A percentile compares a stretch with the other conserved stretches of the same genome.
These are phyloP conservation scores for Capronia coronata DNA, from an alignment of 2,329 filamentous ascomycete genomes.

Conservation along the genomic window DNA sequence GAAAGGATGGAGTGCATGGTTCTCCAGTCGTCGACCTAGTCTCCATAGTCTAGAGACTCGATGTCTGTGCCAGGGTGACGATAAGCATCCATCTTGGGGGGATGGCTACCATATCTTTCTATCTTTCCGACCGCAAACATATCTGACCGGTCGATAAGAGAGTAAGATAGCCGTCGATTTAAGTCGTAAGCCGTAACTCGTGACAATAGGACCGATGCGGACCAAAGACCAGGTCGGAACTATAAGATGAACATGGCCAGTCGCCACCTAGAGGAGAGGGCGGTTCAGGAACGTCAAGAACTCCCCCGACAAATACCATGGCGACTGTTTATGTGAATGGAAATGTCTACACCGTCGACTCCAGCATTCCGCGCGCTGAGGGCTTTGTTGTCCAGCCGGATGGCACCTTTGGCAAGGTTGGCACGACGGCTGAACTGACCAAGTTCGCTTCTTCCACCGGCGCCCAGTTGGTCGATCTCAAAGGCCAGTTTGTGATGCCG, in stretches of 20 bases:
- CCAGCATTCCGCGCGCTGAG: slow-evolving; percentile 20
- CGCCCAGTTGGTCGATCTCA: slow-evolving; percentile 29
- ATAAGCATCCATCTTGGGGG: background rate
- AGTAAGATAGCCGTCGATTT: too few relatives aligned
- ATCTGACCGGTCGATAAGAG: background rate
- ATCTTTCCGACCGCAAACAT: background rate
- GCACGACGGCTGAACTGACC: slow-evolving; percentile 28
- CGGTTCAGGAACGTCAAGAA: background rate
- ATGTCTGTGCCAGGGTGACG: background rate
- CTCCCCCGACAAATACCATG: background rate
- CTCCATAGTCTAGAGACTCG: background rate
- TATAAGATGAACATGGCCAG: background rate
- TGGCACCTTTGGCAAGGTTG: slow-evolving; percentile 30
- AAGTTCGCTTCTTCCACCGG: slow-evolving; percentile 16
- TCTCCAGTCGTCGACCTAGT: too few relatives aligned
- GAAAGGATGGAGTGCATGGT: too few relatives aligned
- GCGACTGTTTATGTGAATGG: slow-evolving; percentile 29
- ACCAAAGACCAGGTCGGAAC: background rate
- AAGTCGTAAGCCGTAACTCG: too few relatives aligned
- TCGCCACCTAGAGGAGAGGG: background rate
- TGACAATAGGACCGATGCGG: too few relatives aligned
- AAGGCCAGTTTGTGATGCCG: slow-evolving; percentile 34
- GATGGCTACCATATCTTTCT: background rate
- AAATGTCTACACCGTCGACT: slow-evolving; percentile 31
- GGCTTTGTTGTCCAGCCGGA: slow-evolving; percentile 32